Base-by-base conservation (phyloP, 176 grass and related monocot genomes). In the Bolboschoenus planiculmis region DNA sequence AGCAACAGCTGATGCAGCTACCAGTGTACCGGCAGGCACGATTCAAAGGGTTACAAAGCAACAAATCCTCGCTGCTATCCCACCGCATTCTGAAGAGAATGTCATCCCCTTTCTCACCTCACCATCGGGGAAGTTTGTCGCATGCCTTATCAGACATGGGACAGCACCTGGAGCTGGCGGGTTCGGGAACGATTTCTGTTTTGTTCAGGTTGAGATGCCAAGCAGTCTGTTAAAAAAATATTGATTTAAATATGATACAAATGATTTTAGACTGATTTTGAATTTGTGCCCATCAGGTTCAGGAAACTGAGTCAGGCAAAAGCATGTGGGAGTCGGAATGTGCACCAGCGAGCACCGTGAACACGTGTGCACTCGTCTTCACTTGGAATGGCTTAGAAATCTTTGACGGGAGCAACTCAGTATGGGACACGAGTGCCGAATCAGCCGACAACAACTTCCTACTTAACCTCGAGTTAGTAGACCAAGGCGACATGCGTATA, bases 271-370 rank as follows among this genome's bases (percentile, higher is more conserved):
- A 40, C 8, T 59, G 2, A 60, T 7, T 39, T 24, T 20, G 55
- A 26, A 16, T 61, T 60, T 42, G 15, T 39, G 1, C 26, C 0
- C 33, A 43, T 21, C 42, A 47, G 35, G 42, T 62, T 14, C 46
- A 77, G 37, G 90, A 79, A 26, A 76, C 62, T 0, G 56, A 21
- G 1, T 84, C 86, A 72, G 85, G 42, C 16, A 70, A 65, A 4
- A 97, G 92, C 85, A 87, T 86, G 81, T 97, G 95, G 95, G 95
- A 97, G 83, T 97, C 92, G 3, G 80, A 91, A 75, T 97, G 95
- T 84, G 84, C 79, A 1, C 84, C 95, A 2, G 87, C 89, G 70
- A 92, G 90, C 88, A 92, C 74, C 7, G 92, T 83, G 26, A 97
- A 97, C 85, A 83, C 92, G 57, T 97, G 90, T 86, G 15, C 88